A percentile compares a stretch with the other conserved stretches of the same genome.
phyloP scores from a whole-genome alignment of 768 basidiomycete genomes.

The Leccinum sublutescens region DNA sequence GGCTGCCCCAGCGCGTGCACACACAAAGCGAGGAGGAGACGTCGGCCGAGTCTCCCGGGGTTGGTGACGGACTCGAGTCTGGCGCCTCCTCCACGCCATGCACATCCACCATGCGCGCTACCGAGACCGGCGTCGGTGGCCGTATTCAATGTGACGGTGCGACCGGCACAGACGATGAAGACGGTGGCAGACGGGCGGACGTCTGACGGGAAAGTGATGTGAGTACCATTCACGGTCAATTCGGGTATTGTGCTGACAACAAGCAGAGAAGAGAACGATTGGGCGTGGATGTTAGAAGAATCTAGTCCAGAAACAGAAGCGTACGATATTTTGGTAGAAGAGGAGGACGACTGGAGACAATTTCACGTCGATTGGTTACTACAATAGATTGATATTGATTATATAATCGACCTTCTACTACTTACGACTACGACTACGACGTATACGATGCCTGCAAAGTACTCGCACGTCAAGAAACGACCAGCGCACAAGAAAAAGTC shows the following conservation, averaged over 20 bases:
- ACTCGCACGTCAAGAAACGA: slow-evolving; percentile 73
- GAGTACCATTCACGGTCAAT: slow-evolving; percentile 2
- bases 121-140: slow-evolving; percentile 18
- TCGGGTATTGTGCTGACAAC: not conserved
- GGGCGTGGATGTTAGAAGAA: slow-evolving; percentile 32
- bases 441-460: slow-evolving; percentile 60
- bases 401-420: not conserved
- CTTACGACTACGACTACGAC: not conserved
- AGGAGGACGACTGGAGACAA: slow-evolving; percentile 53
- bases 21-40: slow-evolving; percentile 5
- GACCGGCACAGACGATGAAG: too few relatives aligned
- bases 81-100: not conserved
- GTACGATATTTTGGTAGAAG: slow-evolving; percentile 25
- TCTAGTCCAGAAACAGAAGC: slow-evolving; percentile 21
- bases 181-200: too few relatives aligned
- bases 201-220: slow-evolving; percentile 5
- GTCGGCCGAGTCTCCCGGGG: not conserved
- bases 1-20: not conserved
- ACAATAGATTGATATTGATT: not conserved
- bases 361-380: slow-evolving; percentile 48
- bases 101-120: not conserved
- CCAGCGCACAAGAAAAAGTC: slow-evolving; percentile 48
- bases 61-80: slow-evolving; percentile 7
- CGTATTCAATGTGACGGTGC: not conserved
- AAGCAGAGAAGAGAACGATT: not conserved